Base-by-base conservation (phyloP, 2,329 filamentous ascomycete species). In the Phaeosphaeriaceae sp. region DNA sequence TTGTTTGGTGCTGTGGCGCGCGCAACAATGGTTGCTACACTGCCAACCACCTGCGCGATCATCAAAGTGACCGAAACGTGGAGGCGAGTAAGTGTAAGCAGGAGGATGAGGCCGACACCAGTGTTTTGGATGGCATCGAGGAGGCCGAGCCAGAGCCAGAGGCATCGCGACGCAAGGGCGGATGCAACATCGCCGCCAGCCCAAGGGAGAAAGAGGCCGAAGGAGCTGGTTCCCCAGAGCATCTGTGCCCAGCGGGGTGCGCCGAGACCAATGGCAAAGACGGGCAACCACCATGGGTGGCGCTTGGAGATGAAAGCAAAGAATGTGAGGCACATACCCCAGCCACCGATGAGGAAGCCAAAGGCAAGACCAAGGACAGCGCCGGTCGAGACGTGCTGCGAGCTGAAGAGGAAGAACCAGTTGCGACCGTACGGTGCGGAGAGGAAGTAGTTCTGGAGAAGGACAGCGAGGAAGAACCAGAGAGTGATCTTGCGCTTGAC, bases 401-500 rank as follows among this genome's bases (percentile, higher is more conserved):
- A 46, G 43, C 43, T 46, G 43, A 46, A 46, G 3, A 46, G 43
- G 43, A 46, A 46, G 43, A 46, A 46, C 43, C 43, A 46, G 43
- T 46, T 46, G 43, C 43, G 43, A 23, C 43, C 43, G 43, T 46
- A 46, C 11, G 43, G 43, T n/a, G 43, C 43, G 19, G 43, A 46
- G 43, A 46, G 43, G 43, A 46, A 46, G 43, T 46, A 46, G 43
- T 46, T 46, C 43, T 46, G 43, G 9, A 46, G 22, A 6, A 46
- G 19, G 43, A 46, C 43, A 23, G 43, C 43, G 19, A 46, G 8
- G 43, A 46, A 46, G 19, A 46, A 46, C 43, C 43, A 46, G 19
- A 46, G 43, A 3, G 43, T 46, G 43, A 46, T 46, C 19, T 46
- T 46, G 22, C 43, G 43, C 43, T 46, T 46, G 43, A 23, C 43